Base-by-base conservation (phyloP, 257 asterid species). In the Capsicum rhomboideum region DNA sequence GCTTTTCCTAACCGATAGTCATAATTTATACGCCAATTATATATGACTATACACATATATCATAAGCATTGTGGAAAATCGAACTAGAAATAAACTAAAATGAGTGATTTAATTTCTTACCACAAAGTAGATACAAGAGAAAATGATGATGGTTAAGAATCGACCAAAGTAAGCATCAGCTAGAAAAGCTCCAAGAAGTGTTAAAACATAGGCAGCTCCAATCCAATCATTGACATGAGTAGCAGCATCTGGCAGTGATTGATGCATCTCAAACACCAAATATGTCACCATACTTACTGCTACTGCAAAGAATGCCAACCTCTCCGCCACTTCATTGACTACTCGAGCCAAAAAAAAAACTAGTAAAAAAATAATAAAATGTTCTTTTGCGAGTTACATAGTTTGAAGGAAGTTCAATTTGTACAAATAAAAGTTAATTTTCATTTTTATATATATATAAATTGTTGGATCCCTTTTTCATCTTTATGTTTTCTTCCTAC, bases 161-260 rank as follows among this genome's bases (percentile, higher is more conserved):
- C 98, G 95, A 34, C 98, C 97, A 86, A 94, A 86, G 67, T 91
- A 94, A 40, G 98, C 94, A 68, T 94, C 97, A 7, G 97, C 97
- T 8, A 93, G 88, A 61, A 94, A 94, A 54, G 98, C 98, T 56
- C 98, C 98, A 3, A 92, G 81, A 5, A 94, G 78, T 2, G 98
- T 92, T 1, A 93, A 93, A 85, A 94, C 94, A 86, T 89, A 94
- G 20, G 97, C 97, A 20, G 97, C 95, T 55, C 98, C 98, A 31
- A 93, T 89, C 98, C 97, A 93, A 80, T 92, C 93, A 4, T 94
- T 94, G 28, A 93, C 98, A 82, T 94, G 95, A 82, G 97, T 93
- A 46, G 94, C 95, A 12, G 98, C 97, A 58, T 84, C 88, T 0
- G 97, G 93, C 3, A 92, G 56, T 14, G 93, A 84, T 86, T 94